These are phyloP conservation scores for Lathyrus oleraceus DNA, from an alignment of 306 rosid genomes.

Conservation along the genomic window DNA sequence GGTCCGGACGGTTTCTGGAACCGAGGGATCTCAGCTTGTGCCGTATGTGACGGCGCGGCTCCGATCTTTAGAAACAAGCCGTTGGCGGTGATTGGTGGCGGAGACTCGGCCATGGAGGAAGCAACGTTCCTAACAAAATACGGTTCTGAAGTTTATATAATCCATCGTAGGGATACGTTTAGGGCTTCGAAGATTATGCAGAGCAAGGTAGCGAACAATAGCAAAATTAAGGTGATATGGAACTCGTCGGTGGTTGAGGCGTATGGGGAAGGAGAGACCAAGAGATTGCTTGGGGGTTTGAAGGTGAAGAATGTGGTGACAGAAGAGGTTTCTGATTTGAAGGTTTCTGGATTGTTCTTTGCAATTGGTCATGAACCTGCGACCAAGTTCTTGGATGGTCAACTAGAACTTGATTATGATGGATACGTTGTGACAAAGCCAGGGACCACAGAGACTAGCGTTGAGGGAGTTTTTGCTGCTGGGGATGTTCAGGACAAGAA, in stretches of 20 bases:
- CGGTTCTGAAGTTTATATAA: conserved; percentile 69
- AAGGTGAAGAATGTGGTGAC: conserved; percentile 63
- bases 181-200: conserved; percentile 92
- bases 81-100: conserved; percentile 79
- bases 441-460: conserved; percentile 68
- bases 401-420: conserved; percentile 64
- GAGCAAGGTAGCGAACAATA: conserved; percentile 58
- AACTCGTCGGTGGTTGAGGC: conserved; percentile 72
- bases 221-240: conserved; percentile 70
- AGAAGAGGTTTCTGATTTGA: conserved; percentile 58
- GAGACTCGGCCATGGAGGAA: conserved; percentile 92
- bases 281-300: conserved; percentile 59
- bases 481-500: conserved; percentile 97
- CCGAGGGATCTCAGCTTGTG: conserved; percentile 81
- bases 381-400: conserved; percentile 76
- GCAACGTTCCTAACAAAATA: conserved; percentile 80
- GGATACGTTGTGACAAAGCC: conserved; percentile 65
- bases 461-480: conserved; percentile 83
- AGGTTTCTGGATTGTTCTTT: conserved; percentile 74
- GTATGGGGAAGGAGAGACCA: conserved; percentile 43
- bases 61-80: conserved; percentile 74
- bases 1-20: conserved; percentile 77
- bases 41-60: conserved; percentile 88
- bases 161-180: conserved; percentile 70
- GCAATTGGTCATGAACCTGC: conserved; percentile 94